Percentiles rank a stretch among this genome's conserved stretches.
Evolutionary conservation across 1,284 basidiomycete genomes (phyloP).

Genomic region (Ustilago tritici): DNA sequence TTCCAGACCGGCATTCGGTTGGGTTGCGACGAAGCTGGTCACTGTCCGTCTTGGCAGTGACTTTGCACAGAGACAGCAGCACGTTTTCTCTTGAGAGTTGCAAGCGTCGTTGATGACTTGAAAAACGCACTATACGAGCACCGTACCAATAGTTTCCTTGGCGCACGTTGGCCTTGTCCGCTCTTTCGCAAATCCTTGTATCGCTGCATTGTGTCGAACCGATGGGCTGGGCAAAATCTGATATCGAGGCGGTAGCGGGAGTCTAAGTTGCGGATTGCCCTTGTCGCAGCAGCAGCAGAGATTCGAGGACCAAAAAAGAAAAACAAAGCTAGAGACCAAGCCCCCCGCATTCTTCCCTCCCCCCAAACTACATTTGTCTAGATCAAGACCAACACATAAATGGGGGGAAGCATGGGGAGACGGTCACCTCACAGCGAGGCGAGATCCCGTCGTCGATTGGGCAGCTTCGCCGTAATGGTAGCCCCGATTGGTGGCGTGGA

Average conservation of each 20-base stretch:
- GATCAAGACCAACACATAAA: conserved; percentile 18
- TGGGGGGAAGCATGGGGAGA: conserved; percentile 39
- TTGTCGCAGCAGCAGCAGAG: conserved; percentile 37
- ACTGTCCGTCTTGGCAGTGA: not conserved
- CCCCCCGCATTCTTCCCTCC: conserved; percentile 8
- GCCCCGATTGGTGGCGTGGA: conserved; percentile 47
- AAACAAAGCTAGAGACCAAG: conserved; percentile 32
- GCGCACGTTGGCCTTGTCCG: conserved; percentile 11
- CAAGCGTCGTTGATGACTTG: conserved; percentile 40
- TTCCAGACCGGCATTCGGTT: not conserved
- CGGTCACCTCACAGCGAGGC: conserved; percentile 48
- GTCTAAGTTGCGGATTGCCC: conserved; percentile 34
- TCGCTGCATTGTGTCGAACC: conserved; percentile 28
- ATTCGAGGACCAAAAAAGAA: conserved; percentile 4
- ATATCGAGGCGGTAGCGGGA: not conserved
- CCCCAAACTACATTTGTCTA: conserved; percentile 25
- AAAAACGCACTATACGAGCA: conserved; percentile 22
- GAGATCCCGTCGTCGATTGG: conserved; percentile 53
- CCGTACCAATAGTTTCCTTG: conserved; percentile 41
- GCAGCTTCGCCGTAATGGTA: conserved; percentile 35
- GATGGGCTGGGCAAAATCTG: conserved; percentile 29
- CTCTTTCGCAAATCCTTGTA: conserved; percentile 4
- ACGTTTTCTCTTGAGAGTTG: conserved; percentile 10
- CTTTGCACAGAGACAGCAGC: not conserved
- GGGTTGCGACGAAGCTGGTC: conserved; percentile 33